These are phyloP conservation scores for Pholiota conissans DNA, from an alignment of 768 basidiomycete genomes.

Conservation along the genomic window DNA sequence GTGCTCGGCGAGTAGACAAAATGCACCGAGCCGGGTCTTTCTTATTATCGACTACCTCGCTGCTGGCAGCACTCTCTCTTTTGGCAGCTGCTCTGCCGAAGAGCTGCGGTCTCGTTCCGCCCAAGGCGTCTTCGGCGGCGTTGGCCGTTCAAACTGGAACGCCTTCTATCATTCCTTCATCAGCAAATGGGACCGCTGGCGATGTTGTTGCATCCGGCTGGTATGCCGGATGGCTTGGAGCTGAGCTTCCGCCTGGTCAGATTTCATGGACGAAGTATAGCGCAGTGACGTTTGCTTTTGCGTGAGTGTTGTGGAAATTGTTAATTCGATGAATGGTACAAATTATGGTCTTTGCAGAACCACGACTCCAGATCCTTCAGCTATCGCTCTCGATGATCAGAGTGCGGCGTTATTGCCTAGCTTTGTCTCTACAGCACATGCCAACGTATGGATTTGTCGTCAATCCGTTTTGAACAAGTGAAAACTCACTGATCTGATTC, in stretches of 20 bases:
- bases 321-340: not conserved
- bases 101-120: slow-evolving; percentile 34
- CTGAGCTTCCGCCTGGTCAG: slow-evolving; percentile 36
- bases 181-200: slow-evolving; percentile 6
- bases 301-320: slow-evolving; percentile 37
- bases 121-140: slow-evolving; percentile 8
- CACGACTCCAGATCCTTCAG: slow-evolving; percentile 33
- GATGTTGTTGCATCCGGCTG: slow-evolving; percentile 51
- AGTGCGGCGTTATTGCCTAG: slow-evolving; percentile 48
- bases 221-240: slow-evolving; percentile 55
- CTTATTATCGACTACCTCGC: slow-evolving; percentile 8
- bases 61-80: slow-evolving; percentile 27
- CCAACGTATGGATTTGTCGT: slow-evolving; percentile 32
- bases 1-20: not conserved
- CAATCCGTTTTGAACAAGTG: not conserved
- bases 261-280: slow-evolving; percentile 60
- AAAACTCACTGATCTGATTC: not conserved
- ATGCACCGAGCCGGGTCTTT: slow-evolving; percentile 1
- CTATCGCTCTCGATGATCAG: slow-evolving; percentile 37
- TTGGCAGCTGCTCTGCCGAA: slow-evolving; percentile 5
- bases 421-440: slow-evolving; percentile 52
- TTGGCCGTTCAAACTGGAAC: not conserved
- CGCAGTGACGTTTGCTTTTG: slow-evolving; percentile 47
- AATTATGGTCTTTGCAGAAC: slow-evolving; percentile 24
- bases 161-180: not conserved